A percentile compares a stretch with the other conserved stretches of the same genome.
Conservation (phyloP, 176 grass and related monocot genomes). For the Musa beccarii region DNA sequence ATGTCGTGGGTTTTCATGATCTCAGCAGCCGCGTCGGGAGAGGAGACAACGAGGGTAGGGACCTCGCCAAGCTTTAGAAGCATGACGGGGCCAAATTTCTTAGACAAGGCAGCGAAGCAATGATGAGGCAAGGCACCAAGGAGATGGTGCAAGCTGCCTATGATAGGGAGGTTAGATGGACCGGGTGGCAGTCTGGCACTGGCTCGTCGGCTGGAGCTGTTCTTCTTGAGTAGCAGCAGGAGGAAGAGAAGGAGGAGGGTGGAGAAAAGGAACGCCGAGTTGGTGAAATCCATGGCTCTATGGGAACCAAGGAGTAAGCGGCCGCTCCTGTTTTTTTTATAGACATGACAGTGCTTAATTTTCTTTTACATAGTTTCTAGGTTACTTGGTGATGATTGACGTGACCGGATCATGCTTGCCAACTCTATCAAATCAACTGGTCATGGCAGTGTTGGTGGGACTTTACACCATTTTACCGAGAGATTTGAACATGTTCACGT, state of each 20-base stretch:
- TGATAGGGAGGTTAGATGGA: slow-evolving; percentile 31
- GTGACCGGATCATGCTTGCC: too few relatives aligned
- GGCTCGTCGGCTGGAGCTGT: slow-evolving; percentile 15
- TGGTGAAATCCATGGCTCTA: too few relatives aligned
- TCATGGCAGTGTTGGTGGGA: too few relatives aligned
- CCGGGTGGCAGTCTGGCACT: background rate
- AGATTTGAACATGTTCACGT: too few relatives aligned
- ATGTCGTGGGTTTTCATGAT: slow-evolving; percentile 49
- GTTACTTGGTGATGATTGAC: too few relatives aligned
- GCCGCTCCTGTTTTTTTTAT: too few relatives aligned
- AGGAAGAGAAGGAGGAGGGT: background rate
- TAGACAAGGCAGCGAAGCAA: slow-evolving; percentile 22
- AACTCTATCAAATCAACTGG: too few relatives aligned
- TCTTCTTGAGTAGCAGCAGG: slow-evolving; percentile 16
- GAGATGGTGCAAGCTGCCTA: slow-evolving; percentile 58
- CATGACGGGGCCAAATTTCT: slow-evolving; percentile 38
- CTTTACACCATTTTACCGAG: too few relatives aligned
- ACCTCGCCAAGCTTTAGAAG: slow-evolving; percentile 41
- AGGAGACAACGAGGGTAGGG: slow-evolving; percentile 29
- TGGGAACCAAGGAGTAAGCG: too few relatives aligned
- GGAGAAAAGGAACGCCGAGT: too few relatives aligned
- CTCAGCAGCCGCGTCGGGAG: slow-evolving; percentile 38
- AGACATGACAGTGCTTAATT: too few relatives aligned
- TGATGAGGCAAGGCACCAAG: slow-evolving; percentile 32
- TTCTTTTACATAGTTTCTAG: too few relatives aligned